Percentiles rank a stretch among this genome's conserved stretches.
Evolutionary conservation across 169 alveolate genomes (phyloP).

Genomic region (Fabrea salina): DNA sequence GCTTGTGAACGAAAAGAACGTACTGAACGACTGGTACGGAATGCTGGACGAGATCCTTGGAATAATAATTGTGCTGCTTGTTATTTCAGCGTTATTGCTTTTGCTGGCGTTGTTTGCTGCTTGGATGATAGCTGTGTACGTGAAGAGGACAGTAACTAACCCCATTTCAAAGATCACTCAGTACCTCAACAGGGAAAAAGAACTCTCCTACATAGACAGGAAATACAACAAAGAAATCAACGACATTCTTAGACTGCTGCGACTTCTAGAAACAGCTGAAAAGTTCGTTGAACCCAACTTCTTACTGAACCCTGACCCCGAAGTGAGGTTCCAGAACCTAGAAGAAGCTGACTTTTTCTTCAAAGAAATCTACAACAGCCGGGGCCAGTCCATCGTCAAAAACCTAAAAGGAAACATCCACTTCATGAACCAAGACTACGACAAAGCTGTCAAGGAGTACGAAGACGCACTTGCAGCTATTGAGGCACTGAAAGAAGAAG

Average conservation of each 20-base stretch:
- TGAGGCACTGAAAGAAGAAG: conserved; percentile 1
- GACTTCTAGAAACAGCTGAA: not conserved
- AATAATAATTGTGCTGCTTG: not conserved
- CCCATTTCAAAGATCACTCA: not conserved
- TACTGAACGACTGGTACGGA: not conserved
- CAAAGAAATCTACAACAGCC: not conserved
- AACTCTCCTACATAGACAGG: not conserved
- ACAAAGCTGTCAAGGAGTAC: conserved; percentile 3
- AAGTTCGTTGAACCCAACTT: conserved; percentile 8
- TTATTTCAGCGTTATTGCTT: not conserved
- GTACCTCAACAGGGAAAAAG: not conserved
- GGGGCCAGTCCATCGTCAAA: not conserved
- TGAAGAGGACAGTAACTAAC: not conserved
- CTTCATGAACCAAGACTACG: not conserved
- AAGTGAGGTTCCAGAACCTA: not conserved
- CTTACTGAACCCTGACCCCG: not conserved
- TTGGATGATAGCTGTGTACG: not conserved
- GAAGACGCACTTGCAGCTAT: not conserved
- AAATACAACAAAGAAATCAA: conserved; percentile 24
- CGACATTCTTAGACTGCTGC: not conserved
- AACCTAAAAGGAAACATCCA: conserved; percentile 5
- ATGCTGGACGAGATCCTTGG: not conserved
- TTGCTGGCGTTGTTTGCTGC: not conserved
- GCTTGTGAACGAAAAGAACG: too few relatives aligned
- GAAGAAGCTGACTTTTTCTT: conserved; percentile 13